Evolutionary conservation across 345 rosid genomes (phyloP).

Genomic region (Balakata baccata): DNA sequence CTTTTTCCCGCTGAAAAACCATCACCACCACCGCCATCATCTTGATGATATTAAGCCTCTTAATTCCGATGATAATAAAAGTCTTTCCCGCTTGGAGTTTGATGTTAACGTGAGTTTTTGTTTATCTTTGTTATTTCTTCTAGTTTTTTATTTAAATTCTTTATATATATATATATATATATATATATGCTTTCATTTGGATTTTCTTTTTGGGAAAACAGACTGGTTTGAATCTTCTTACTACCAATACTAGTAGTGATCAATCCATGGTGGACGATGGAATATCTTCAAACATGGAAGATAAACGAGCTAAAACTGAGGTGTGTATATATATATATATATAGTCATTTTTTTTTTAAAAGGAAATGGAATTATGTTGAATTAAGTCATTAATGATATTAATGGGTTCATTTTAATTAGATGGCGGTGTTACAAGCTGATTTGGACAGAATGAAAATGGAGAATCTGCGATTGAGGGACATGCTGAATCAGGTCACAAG

Average conservation of each 20-base stretch:
- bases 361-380: background rate
- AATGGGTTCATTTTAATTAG: slow-evolving; percentile 22
- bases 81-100: slow-evolving; percentile 27
- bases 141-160: background rate
- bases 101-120: slow-evolving; percentile 42
- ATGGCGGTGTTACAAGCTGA: slow-evolving; percentile 46
- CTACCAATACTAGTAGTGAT: slow-evolving; percentile 54
- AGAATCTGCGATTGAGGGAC: slow-evolving; percentile 47
- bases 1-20: slow-evolving; percentile 41
- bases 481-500: slow-evolving; percentile 42
- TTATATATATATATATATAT: background rate
- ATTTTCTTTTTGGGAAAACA: slow-evolving; percentile 1
- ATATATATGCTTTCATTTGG: background rate
- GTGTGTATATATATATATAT: slow-evolving; percentile 14
- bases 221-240: slow-evolving; percentile 68
- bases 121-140: background rate
- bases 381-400: too few species aligned
- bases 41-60: slow-evolving; percentile 8
- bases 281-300: slow-evolving; percentile 46
- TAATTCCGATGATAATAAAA: slow-evolving; percentile 2
- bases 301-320: slow-evolving; percentile 47
- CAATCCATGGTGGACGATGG: slow-evolving; percentile 65
- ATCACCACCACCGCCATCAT: background rate
- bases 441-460: slow-evolving; percentile 41
- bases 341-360: background rate